Evolutionary conservation across 192 early-diverging fungal species (phyloP).

Genomic region (Allomyces arbusculus): DNA sequence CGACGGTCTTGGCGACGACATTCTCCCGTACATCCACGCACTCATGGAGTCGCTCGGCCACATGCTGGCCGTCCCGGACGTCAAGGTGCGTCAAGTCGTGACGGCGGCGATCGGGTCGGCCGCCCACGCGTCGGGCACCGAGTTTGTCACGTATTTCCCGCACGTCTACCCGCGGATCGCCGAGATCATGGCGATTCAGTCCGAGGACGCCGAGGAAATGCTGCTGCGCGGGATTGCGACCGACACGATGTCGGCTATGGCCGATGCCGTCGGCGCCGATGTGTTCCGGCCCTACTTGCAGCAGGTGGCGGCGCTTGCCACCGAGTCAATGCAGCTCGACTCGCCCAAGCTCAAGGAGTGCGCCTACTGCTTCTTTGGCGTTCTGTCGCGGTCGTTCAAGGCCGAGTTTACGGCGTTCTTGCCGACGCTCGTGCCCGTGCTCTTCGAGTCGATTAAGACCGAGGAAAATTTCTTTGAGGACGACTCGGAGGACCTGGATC

Average conservation of each 20-base stretch:
- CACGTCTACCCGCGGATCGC: slow-evolving; percentile 44
- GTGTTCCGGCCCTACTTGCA: slow-evolving; percentile 56
- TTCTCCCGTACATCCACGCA: slow-evolving; percentile 56
- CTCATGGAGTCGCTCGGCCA: slow-evolving; percentile 62
- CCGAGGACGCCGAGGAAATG: slow-evolving; percentile 41
- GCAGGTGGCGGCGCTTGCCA: slow-evolving; percentile 49
- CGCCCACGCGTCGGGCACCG: slow-evolving; percentile 59
- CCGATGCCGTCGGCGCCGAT: slow-evolving; percentile 68
- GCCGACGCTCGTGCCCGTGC: slow-evolving; percentile 49
- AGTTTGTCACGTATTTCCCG: slow-evolving; percentile 50
- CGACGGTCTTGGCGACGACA: slow-evolving; percentile 59
- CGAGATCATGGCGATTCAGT: slow-evolving; percentile 45
- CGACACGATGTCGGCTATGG: slow-evolving; percentile 63
- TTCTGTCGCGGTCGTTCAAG: slow-evolving; percentile 56
- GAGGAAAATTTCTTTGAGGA: slow-evolving; percentile 35
- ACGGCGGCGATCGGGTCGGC: slow-evolving; percentile 73
- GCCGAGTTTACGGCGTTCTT: slow-evolving; percentile 67
- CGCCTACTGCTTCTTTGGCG: slow-evolving; percentile 68
- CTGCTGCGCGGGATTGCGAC: slow-evolving; percentile 68
- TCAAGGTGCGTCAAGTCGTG: slow-evolving; percentile 54
- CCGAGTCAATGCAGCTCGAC: slow-evolving; percentile 55
- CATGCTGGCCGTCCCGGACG: slow-evolving; percentile 37
- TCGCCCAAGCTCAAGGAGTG: slow-evolving; percentile 61
- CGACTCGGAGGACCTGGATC: neutral
- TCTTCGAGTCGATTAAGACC: slow-evolving; percentile 55